Evolutionary conservation across 805 yeast species (phyloP), one percentile per base, ranked within the genome.

Genomic region (Candida chilensis): DNA sequence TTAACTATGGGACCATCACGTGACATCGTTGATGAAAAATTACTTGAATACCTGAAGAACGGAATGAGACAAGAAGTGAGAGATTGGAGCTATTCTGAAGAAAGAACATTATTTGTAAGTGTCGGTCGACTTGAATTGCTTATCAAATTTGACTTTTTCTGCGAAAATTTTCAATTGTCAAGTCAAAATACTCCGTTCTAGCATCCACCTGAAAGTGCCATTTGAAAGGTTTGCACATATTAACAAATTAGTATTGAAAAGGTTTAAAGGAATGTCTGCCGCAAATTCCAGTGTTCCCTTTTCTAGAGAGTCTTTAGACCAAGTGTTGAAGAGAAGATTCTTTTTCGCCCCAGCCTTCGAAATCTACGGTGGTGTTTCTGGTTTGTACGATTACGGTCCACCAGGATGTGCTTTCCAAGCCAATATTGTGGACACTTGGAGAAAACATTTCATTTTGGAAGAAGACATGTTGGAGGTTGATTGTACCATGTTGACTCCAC

Each of bases 401-500:
- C 96, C 98, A 55, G 98, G 98, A 39, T 90, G 97, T 67, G 94
- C 97, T 9, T 74, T 92, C 61, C 97, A 90, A 67, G 95, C 96
- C 48, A 90, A 92, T 57, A 71, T 92, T 38, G 67, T 92, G 38
- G 99, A 94, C 51, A 71, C 74, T 29, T 92, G 98, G 98, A 82
- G 97, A 68, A 90, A 88, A 58, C 99, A 92, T 62, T 92, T 92
- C 56, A 78, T 92, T 38, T 67, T 94, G 43, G 97, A 92, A 62
- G 99, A 92, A 65, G 97, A 92, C 52, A 92, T 92, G 97, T 72
- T 88, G 51, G 99, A 92, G 63, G 96, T 92, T 38, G 98, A 94
- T 66, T 79, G 94, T 60, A 86, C 98, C 35, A 88, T 92, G 88
- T 68, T 92, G 60, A 92, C 99, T 29, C 99, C 99, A 11, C 78